A percentile compares a stretch with the other conserved stretches of the same genome.
phyloP scores from a whole-genome alignment of 805 yeast species.

The Cyberlindnera euphorbiiphila region DNA sequence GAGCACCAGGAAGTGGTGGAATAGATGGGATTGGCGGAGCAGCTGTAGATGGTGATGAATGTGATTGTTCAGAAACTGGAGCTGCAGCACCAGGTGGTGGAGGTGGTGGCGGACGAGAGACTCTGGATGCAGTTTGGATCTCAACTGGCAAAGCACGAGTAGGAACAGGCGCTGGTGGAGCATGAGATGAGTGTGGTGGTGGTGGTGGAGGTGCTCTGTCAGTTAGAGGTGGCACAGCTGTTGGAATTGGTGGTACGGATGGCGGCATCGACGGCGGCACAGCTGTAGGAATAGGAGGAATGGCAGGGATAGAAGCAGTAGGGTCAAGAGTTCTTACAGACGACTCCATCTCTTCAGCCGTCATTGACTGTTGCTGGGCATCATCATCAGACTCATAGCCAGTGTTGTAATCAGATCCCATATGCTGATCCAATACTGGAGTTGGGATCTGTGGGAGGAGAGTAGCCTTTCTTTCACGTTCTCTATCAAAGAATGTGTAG shows the following conservation, averaged over 20 bases:
- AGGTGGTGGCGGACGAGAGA: too few species aligned
- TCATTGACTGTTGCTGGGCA: constrained; percentile 22
- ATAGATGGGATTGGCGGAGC: constrained; percentile 7
- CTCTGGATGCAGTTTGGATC: too few species aligned
- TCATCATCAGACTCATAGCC: constrained; percentile 75
- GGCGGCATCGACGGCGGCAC: constrained; percentile 8
- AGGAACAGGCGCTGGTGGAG: too few species aligned
- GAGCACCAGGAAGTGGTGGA: constrained; percentile 20
- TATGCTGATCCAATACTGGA: constrained; percentile 12
- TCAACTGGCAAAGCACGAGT: too few species aligned
- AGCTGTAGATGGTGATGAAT: not conserved
- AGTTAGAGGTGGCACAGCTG: constrained; percentile 10
- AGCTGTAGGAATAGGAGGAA: constrained; percentile 21
- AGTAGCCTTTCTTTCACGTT: constrained; percentile 19
- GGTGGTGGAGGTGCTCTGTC: constrained; percentile 2
- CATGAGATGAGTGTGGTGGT: too few species aligned
- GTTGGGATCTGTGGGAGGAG: constrained; percentile 8
- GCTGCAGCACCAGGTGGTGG: constrained; percentile 4
- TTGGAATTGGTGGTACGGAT: constrained; percentile 14
- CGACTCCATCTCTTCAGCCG: constrained; percentile 7
- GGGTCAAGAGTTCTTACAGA: constrained; percentile 11
- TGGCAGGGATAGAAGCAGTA: not conserved
- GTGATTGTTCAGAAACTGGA: not conserved
- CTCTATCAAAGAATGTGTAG: constrained; percentile 20
- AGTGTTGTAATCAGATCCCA: constrained; percentile 37